Base-by-base conservation (phyloP, 2,329 filamentous ascomycete genomes). In the Amphichorda felina region DNA sequence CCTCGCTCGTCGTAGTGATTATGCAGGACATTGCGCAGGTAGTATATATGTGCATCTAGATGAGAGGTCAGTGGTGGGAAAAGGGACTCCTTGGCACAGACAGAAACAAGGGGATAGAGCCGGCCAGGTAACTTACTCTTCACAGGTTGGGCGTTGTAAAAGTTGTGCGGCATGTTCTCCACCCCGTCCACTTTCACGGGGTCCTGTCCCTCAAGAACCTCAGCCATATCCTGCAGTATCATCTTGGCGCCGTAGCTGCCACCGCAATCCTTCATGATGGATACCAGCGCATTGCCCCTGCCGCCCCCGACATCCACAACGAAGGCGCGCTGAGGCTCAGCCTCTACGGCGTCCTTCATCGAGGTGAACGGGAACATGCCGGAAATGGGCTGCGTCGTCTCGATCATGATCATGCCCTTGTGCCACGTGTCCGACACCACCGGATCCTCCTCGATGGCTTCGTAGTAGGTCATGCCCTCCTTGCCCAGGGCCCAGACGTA, bases 331-430 rank as follows among this genome's bases (percentile, higher is more conserved):
- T 30, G n/a, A 5, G 27, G n/a, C 27, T 30, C 27, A 4, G 6
- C 27, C 27, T 15, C 27, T 8, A 30, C n/a, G 13, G 15, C 27
- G 8, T 25, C 24, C 13, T 30, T 30, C n/a, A n/a, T n/a, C n/a
- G n/a, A n/a, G n/a, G n/a, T n/a, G 27, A 30, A 30, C n/a, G 27
- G 27, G 13, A 30, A 30, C 27, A 30, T n/a, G 27, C 27, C 27
- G 13, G 17, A 15, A 16, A 30, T 30, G 5, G 27, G 27, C 6
- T 15, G 17, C 8, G 15, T 30, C 27, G 15, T 30, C 27, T 30
- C 8, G n/a, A 30, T 30, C 8, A 8, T 30, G n/a, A 15, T 8
- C 27, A 30, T 14, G n/a, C n/a, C 17, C n/a, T 15, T n/a, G 27
- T 30, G 15, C 27, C 27, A 30, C 3, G 17, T n/a, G 8, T 16